A percentile compares a stretch with the other conserved stretches of the same genome.
These are phyloP conservation scores for Rubia yunnanensis DNA, from an alignment of 257 asterid genomes.

Conservation along the genomic window DNA sequence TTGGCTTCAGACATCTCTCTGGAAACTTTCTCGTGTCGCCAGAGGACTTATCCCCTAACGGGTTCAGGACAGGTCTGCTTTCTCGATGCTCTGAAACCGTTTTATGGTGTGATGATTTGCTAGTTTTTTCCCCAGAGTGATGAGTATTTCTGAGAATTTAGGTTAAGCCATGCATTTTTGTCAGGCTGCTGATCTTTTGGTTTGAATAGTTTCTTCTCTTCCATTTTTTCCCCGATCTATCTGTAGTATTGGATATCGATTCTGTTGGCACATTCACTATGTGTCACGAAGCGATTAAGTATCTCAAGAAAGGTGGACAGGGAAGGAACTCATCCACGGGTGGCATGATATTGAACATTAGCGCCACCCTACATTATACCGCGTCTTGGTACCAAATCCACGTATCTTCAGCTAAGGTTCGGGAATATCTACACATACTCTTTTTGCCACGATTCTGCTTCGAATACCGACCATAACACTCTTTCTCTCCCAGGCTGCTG, in stretches of 20 bases:
- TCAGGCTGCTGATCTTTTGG: background rate
- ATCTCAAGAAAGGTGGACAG: slow-evolving; percentile 58
- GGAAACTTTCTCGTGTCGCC: slow-evolving; percentile 81
- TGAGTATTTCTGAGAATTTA: too few species aligned
- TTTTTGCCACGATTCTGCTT: background rate
- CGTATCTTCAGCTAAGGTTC: slow-evolving; percentile 88
- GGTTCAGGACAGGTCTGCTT: slow-evolving; percentile 70
- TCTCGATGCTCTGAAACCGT: slow-evolving; percentile 7
- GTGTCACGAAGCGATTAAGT: slow-evolving; percentile 68
- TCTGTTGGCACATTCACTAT: slow-evolving; percentile 92
- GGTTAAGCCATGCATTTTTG: background rate
- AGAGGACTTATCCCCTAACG: slow-evolving; percentile 87
- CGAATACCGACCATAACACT: background rate
- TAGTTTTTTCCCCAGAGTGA: too few species aligned
- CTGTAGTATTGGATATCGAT: slow-evolving; percentile 81
- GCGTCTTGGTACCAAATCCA: slow-evolving; percentile 93
- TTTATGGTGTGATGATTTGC: background rate
- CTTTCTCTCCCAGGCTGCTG: slow-evolving; percentile 51
- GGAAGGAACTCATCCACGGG: slow-evolving; percentile 58
- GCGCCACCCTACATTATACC: slow-evolving; percentile 86
- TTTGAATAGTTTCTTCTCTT: background rate
- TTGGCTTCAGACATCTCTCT: slow-evolving; percentile 83
- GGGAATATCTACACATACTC: slow-evolving; percentile 5
- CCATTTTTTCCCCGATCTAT: background rate
- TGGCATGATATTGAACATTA: slow-evolving; percentile 72